Conservation (phyloP, 306 rosid genomes). For the Pachyrhizus erosus region DNA sequence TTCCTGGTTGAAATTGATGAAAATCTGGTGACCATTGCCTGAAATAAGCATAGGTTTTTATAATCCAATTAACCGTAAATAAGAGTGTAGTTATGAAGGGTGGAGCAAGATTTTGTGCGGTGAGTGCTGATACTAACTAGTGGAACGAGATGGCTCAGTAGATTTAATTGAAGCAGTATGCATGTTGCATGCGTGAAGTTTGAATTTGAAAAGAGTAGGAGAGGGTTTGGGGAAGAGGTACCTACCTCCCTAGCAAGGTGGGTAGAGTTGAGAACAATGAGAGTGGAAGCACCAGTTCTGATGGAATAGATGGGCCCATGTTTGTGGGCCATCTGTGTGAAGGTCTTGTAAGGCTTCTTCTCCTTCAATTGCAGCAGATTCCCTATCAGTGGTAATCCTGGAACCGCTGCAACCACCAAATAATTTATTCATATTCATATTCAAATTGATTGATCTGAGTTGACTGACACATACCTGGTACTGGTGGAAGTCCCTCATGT, state of each 20-base stretch:
- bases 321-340: constrained; percentile 66
- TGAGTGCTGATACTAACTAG: too few relatives aligned
- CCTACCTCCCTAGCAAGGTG: constrained; percentile 87
- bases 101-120: too few relatives aligned
- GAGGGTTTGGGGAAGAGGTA: constrained; percentile 5
- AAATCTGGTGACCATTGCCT: constrained; percentile 93
- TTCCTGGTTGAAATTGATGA: constrained; percentile 84
- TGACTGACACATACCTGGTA: constrained; percentile 70
- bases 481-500: constrained; percentile 57
- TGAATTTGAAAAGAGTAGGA: too few relatives aligned
- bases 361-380: constrained; percentile 92
- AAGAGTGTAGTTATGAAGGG: too few relatives aligned
- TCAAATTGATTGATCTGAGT: too few relatives aligned
- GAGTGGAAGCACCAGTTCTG: constrained; percentile 79
- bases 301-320: constrained; percentile 86
- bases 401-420: constrained; percentile 71
- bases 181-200: not conserved
- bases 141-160: too few relatives aligned
- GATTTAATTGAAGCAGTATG: not conserved
- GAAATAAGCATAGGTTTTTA: constrained; percentile 33
- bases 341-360: constrained; percentile 93
- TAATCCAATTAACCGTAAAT: too few relatives aligned
- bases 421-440: too few relatives aligned
- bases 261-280: constrained; percentile 80
- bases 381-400: constrained; percentile 83